A percentile compares a stretch with the other conserved stretches of the same genome.
Evolutionary conservation across 2,329 filamentous ascomycete species (phyloP).

Genomic region (Trichocomaceae sp.): DNA sequence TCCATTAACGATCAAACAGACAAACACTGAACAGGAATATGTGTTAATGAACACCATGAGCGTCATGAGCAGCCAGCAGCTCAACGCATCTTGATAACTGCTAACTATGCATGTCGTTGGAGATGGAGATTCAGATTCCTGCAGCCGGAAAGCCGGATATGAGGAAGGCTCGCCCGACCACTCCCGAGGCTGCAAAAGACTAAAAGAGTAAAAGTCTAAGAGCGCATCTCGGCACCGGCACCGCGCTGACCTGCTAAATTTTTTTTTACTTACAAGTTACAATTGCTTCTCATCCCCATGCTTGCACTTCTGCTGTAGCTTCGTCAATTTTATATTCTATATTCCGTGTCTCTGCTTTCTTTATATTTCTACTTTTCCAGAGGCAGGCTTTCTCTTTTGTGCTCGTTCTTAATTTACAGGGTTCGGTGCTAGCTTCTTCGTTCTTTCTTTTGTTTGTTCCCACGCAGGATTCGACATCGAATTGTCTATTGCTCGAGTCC

Average conservation of each 20-base stretch:
- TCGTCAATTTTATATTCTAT: background rate
- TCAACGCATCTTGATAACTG: too few species aligned
- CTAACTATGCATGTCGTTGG: background rate
- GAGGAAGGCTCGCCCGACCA: slow-evolving; percentile 26
- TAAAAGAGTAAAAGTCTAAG: too few species aligned
- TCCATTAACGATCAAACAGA: too few species aligned
- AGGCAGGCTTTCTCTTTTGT: slow-evolving; percentile 12
- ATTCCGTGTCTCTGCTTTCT: background rate
- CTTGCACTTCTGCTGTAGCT: slow-evolving; percentile 7
- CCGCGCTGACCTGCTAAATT: slow-evolving; percentile 34
- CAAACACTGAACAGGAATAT: too few species aligned
- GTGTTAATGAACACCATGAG: too few species aligned
- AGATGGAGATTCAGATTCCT: background rate
- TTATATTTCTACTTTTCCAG: slow-evolving; percentile 10
- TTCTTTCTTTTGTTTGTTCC: background rate
- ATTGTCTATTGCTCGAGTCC: slow-evolving; percentile 2
- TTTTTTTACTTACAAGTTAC: slow-evolving; percentile 25
- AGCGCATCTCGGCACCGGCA: slow-evolving; percentile 23
- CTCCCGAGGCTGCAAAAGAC: background rate
- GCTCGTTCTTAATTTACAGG: slow-evolving; percentile 8
- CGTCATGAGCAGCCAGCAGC: too few species aligned
- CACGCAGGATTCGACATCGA: background rate
- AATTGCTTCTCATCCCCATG: slow-evolving; percentile 9
- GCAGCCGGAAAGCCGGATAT: slow-evolving; percentile 6
- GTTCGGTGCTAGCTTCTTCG: slow-evolving; percentile 5